Percentiles rank a stretch among this genome's conserved stretches.
Conservation (phyloP, 2,329 filamentous ascomycete species). For the Alternaria novae-zelandiae region DNA sequence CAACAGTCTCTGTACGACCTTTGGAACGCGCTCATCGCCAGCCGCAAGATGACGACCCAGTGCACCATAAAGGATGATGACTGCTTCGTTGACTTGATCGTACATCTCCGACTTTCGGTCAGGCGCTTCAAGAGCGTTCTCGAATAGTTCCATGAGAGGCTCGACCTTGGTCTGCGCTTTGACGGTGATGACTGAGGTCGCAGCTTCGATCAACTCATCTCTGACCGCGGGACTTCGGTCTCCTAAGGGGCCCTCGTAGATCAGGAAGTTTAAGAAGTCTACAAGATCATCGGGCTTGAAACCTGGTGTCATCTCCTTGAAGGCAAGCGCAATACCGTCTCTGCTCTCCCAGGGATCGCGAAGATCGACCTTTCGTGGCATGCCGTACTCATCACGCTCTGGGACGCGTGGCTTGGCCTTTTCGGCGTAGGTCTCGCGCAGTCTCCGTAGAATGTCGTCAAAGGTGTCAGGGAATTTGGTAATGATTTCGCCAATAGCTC, state of each 20-base stretch:
- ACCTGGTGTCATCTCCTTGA: constrained; percentile 77
- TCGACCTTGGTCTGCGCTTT: constrained; percentile 86
- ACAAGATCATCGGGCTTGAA: constrained; percentile 75
- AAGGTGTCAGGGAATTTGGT: constrained; percentile 66
- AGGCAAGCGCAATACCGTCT: constrained; percentile 86
- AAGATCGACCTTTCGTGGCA: constrained; percentile 87
- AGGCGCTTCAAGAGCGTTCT: constrained; percentile 82
- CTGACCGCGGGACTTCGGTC: constrained; percentile 80
- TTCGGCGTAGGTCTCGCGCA: constrained; percentile 76
- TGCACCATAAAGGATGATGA: constrained; percentile 96
- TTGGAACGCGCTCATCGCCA: constrained; percentile 86
- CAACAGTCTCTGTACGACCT: constrained; percentile 85
- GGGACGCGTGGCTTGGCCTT: constrained; percentile 83
- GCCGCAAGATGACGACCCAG: constrained; percentile 83
- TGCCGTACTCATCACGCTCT: constrained; percentile 89
- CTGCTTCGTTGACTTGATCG: constrained; percentile 93
- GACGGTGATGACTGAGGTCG: constrained; percentile 77
- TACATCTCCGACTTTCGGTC: constrained; percentile 81
- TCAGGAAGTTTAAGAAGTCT: constrained; percentile 81
- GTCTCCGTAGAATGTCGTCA: constrained; percentile 64
- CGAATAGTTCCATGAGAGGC: constrained; percentile 89
- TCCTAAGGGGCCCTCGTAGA: constrained; percentile 84
- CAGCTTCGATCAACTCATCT: constrained; percentile 89
- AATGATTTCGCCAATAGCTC: constrained; percentile 78
- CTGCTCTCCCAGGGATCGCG: constrained; percentile 90